phyloP scores from a whole-genome alignment of 1,139 yeast species.

The Hansenula sp. region DNA sequence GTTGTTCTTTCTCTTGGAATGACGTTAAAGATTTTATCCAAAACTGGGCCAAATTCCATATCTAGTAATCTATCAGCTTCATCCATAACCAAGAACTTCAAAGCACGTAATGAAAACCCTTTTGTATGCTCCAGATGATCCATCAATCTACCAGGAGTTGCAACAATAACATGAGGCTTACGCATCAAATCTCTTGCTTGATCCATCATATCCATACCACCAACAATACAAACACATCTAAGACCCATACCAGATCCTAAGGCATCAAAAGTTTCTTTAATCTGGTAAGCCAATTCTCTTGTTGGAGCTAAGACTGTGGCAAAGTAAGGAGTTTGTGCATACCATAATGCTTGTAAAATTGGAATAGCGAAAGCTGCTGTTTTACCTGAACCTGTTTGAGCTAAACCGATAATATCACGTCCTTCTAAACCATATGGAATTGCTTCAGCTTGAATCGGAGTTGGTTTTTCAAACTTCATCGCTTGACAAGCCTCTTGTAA shows the following conservation, averaged over 20 bases:
- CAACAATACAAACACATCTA: constrained; percentile 81
- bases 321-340: constrained; percentile 81
- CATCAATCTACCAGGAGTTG: constrained; percentile 94
- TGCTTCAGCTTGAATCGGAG: constrained; percentile 90
- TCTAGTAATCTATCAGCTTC: constrained; percentile 95
- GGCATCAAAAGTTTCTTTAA: constrained; percentile 93
- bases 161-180: constrained; percentile 91
- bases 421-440: constrained; percentile 92
- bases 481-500: constrained; percentile 72
- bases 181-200: constrained; percentile 92
- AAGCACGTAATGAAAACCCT: constrained; percentile 78
- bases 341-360: constrained; percentile 84
- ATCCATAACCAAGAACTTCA: constrained; percentile 87
- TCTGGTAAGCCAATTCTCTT: constrained; percentile 94
- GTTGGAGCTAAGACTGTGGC: constrained; percentile 95
- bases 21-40: constrained; percentile 78
- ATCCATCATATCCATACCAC: constrained; percentile 99
- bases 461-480: constrained; percentile 63
- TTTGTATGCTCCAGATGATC: constrained; percentile 95
- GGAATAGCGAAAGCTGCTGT: constrained; percentile 90
- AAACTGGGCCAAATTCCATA: constrained; percentile 94
- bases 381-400: constrained; percentile 83
- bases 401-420: constrained; percentile 74
- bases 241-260: constrained; percentile 89
- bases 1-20: constrained; percentile 88